Base-by-base conservation (phyloP, 768 basidiomycete genomes). In the Pluteus cervinus region DNA sequence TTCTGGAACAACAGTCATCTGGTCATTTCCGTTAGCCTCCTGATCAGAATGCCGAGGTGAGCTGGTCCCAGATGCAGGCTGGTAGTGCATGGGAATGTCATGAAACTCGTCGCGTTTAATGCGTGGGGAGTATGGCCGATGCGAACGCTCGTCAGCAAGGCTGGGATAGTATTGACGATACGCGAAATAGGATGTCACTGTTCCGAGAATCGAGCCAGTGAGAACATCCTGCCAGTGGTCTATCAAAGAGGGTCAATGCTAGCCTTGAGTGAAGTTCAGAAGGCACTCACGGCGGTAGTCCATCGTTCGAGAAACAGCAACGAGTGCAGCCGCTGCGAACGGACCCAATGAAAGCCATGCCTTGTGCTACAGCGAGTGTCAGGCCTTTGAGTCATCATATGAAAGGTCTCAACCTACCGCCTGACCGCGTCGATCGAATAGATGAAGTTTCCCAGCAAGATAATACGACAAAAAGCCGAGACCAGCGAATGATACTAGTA, bases 211-310 rank as follows among this genome's bases (percentile, higher is more conserved):
- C 3, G 80, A 73, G 4, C 93, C 92, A 2, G 86, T 76, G 7
- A 89, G 52, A 29, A 96, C 86, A 47, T 99, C 94, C 4, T 89
- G 79, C 86, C 88, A 92, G 56, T 94, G 90, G 58, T 94, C 86
- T 89, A 44, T 33, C 40, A 21, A 36, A 37, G 26, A 36, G 29
- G 43, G 41, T 28, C 25, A 51, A 35, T 37, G 49, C 43, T 11
- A 16, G 11, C 7, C 25, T n/a, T 8, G 17, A 31, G 16, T 18
- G 21, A 15, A 33, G 17, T 26, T 15, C 21, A 16, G 15, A 16
- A 39, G 26, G 15, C 20, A 72, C 79, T 42, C 50, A 87, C 85
- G 90, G 40, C 91, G 75, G 48, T 84, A 83, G 59, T 94, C 92
- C 86, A 93, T 92, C 2, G 87, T 92, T 14, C 93, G 78, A 5